Conservation (phyloP, 78 protist species). For the Andalucia godoyi region DNA sequence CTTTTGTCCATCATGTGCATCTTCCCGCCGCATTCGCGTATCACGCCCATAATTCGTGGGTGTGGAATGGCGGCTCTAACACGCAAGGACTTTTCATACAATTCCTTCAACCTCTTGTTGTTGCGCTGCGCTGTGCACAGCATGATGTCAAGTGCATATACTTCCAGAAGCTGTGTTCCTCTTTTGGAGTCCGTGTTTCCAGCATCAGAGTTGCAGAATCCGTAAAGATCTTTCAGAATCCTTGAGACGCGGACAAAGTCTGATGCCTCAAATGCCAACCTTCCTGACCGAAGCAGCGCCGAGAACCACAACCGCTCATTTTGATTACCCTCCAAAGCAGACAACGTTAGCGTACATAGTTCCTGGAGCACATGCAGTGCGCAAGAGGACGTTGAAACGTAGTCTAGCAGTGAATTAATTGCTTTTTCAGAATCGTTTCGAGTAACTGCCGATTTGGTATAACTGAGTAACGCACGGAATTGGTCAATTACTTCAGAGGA, state of each 20-base stretch:
- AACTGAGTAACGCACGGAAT: not conserved
- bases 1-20: slow-evolving; percentile 80
- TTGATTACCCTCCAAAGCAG: not conserved
- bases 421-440: slow-evolving; percentile 61
- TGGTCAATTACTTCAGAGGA: not conserved
- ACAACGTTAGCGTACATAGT: not conserved
- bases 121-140: slow-evolving; percentile 71
- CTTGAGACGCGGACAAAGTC: slow-evolving; percentile 18
- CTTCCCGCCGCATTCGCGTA: slow-evolving; percentile 91
- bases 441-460: slow-evolving; percentile 13
- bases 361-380: not conserved
- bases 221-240: slow-evolving; percentile 29
- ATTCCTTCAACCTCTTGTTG: slow-evolving; percentile 59
- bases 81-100: slow-evolving; percentile 40
- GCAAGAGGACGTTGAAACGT: slow-evolving; percentile 8
- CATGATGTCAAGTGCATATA: slow-evolving; percentile 91
- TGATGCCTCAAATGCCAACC: slow-evolving; percentile 28
- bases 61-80: slow-evolving; percentile 82
- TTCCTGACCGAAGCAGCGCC: slow-evolving; percentile 45
- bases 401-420: slow-evolving; percentile 50
- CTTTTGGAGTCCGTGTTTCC: slow-evolving; percentile 45
- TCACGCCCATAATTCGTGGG: slow-evolving; percentile 90
- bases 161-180: slow-evolving; percentile 76
- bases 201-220: slow-evolving; percentile 27
- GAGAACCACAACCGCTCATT: slow-evolving; percentile 68